Base-by-base conservation (phyloP, 208 protist genomes). In the Leishmania arabica region DNA sequence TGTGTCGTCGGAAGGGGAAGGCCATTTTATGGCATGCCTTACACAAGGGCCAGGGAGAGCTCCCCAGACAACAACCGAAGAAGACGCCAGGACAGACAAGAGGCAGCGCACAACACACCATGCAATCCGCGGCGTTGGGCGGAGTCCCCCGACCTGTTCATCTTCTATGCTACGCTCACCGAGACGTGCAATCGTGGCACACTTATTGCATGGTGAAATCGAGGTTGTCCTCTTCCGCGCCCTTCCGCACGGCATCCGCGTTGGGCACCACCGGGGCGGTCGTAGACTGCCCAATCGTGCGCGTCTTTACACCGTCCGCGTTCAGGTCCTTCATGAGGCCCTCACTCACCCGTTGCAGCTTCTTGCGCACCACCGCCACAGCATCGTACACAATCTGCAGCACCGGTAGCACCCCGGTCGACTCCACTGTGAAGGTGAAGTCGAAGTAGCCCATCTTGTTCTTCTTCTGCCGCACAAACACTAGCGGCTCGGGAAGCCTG, bases 371-470 rank as follows among this genome's bases (percentile, higher is more conserved):
- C 77, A 97, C 90, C 27, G 92, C 91, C 51, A 98, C 87, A 0
- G 94, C 96, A 58, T 96, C 88, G 71, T 92, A 92, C 37, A 98
- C 73, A 47, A 98, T 90, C 83, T 98, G 89, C 75, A 96, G 76
- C 75, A 97, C 92, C 47, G 94, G 92, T 31, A 98, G 86, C 74
- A 93, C 94, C 1, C 96, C 96, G 1, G 95, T 98, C 2, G 94
- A 93, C 85, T 98, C 96, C n/a, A 98, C 94, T 24, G 91, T 92
- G 81, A 98, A 98, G 65, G 88, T 93, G 74, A 98, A 98, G 77
- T 97, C 86, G 84, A 94, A 97, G 83, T 94, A 95, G 21, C 93
- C 95, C 17, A 86, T 82, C 45, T 77, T 75, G 75, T 90, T 90
- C 84, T 91, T 90, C 80, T 90, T 94, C 65, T 89, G 93, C 5